A percentile compares a stretch with the other conserved stretches of the same genome.
Conservation (phyloP, 2,329 filamentous ascomycete species). For the Microdochium bolleyi region DNA sequence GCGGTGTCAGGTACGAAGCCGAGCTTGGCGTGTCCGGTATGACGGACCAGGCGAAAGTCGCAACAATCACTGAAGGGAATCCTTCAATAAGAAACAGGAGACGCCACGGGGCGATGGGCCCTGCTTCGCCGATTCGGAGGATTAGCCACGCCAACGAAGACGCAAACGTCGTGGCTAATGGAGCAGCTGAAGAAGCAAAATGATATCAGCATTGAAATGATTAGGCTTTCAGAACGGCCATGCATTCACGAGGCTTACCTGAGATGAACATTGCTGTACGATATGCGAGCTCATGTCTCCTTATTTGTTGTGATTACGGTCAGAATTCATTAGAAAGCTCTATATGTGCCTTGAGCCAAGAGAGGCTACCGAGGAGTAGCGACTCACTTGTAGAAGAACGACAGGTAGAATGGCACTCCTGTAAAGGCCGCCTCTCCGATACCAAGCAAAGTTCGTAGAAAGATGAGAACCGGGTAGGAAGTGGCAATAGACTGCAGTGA, state of each 20-base stretch:
- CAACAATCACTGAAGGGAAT: slow-evolving; percentile 71
- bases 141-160: slow-evolving; percentile 75
- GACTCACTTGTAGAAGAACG: slow-evolving; percentile 48
- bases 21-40: slow-evolving; percentile 69
- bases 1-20: slow-evolving; percentile 53
- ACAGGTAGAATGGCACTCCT: slow-evolving; percentile 55
- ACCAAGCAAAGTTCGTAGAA: slow-evolving; percentile 48
- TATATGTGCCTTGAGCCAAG: neutral
- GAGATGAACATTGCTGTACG: slow-evolving; percentile 82
- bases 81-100: slow-evolving; percentile 78
- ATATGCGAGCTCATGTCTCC: slow-evolving; percentile 66
- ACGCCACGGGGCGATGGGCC: slow-evolving; percentile 76
- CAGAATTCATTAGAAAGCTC: neutral
- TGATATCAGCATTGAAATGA: slow-evolving; percentile 4
- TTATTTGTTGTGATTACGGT: neutral
- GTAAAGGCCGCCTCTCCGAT: slow-evolving; percentile 60
- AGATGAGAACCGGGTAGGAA: slow-evolving; percentile 53
- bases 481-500: slow-evolving; percentile 62
- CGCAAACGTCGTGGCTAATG: slow-evolving; percentile 73
- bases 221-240: neutral
- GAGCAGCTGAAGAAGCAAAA: slow-evolving; percentile 52
- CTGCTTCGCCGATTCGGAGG: slow-evolving; percentile 54
- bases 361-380: neutral
- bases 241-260: slow-evolving; percentile 27
- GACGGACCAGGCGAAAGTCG: slow-evolving; percentile 64